Conservation (phyloP, 768 basidiomycete species). For the Lactarius trivialis region DNA sequence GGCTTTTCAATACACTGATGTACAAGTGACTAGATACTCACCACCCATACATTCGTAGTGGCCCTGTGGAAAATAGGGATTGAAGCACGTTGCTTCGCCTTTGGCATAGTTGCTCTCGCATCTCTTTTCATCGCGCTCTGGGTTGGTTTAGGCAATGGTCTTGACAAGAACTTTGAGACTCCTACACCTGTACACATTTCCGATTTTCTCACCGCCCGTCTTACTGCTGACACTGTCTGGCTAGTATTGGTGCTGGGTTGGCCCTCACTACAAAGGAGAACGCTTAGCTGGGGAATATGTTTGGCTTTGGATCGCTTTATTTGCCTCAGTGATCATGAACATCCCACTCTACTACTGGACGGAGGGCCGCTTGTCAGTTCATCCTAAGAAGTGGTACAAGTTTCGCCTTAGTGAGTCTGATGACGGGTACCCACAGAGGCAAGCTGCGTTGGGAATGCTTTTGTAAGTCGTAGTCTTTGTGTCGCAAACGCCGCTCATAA, state of each 20-base stretch:
- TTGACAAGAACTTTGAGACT: slow-evolving; percentile 25
- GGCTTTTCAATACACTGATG: slow-evolving; percentile 20
- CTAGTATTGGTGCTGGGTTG: slow-evolving; percentile 40
- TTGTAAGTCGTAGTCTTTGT: slow-evolving; percentile 23
- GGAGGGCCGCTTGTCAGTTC: slow-evolving; percentile 31
- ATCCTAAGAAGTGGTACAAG: slow-evolving; percentile 32
- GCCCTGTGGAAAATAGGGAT: slow-evolving; percentile 33
- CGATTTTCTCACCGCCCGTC: not conserved
- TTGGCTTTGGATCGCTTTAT: slow-evolving; percentile 40
- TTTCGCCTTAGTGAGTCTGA: slow-evolving; percentile 22
- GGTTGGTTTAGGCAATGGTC: slow-evolving; percentile 31
- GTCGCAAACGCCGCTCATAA: not conserved
- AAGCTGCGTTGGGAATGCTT: slow-evolving; percentile 18
- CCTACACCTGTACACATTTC: slow-evolving; percentile 33
- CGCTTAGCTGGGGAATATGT: slow-evolving; percentile 38
- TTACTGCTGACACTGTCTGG: not conserved
- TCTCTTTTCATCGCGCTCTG: slow-evolving; percentile 29
- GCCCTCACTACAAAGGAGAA: slow-evolving; percentile 27
- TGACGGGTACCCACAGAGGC: not conserved
- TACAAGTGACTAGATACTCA: slow-evolving; percentile 27
- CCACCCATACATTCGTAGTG: slow-evolving; percentile 36
- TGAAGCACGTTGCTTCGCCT: slow-evolving; percentile 26
- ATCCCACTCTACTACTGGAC: slow-evolving; percentile 34
- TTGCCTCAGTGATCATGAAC: slow-evolving; percentile 32
- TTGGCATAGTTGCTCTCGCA: slow-evolving; percentile 6